phyloP scores from a whole-genome alignment of 495 filamentous ascomycete genomes.

The Thermothielavioides terrestris region DNA sequence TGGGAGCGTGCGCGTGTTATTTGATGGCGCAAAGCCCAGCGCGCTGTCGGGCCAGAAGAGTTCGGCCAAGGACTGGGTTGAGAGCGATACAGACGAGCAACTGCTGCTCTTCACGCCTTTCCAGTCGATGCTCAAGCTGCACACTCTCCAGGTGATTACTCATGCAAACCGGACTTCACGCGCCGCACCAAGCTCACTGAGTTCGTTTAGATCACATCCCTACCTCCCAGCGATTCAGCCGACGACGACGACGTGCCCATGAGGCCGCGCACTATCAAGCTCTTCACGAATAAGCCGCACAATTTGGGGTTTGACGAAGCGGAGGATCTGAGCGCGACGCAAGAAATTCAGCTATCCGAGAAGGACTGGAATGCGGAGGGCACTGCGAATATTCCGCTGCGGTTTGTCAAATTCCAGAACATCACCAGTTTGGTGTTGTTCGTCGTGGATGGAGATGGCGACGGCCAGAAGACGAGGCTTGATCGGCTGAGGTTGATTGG shows the following conservation, averaged over 20 bases:
- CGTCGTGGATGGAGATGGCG: constrained; percentile 79
- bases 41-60: constrained; percentile 56
- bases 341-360: constrained; percentile 60
- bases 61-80: constrained; percentile 72
- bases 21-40: constrained; percentile 58
- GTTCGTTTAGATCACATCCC: constrained; percentile 62
- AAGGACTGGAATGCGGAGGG: constrained; percentile 86
- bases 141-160: constrained; percentile 59
- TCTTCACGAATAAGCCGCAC: constrained; percentile 80
- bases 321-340: constrained; percentile 70
- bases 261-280: constrained; percentile 73
- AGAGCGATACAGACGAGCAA: constrained; percentile 98
- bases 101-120: constrained; percentile 91
- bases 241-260: constrained; percentile 51
- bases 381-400: constrained; percentile 72
- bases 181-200: background rate
- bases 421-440: constrained; percentile 79
- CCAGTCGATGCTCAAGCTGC: constrained; percentile 78
- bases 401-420: constrained; percentile 97
- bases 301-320: constrained; percentile 94
- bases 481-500: constrained; percentile 83
- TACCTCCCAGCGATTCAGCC: constrained; percentile 55
- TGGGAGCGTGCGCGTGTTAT: constrained; percentile 61
- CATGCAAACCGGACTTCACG: too few relatives aligned
- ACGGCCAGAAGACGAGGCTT: constrained; percentile 74